Percentiles rank a stretch among this genome's conserved stretches.
Conservation (phyloP, 2,329 filamentous ascomycete species). For the Hypoxylon sp. region DNA sequence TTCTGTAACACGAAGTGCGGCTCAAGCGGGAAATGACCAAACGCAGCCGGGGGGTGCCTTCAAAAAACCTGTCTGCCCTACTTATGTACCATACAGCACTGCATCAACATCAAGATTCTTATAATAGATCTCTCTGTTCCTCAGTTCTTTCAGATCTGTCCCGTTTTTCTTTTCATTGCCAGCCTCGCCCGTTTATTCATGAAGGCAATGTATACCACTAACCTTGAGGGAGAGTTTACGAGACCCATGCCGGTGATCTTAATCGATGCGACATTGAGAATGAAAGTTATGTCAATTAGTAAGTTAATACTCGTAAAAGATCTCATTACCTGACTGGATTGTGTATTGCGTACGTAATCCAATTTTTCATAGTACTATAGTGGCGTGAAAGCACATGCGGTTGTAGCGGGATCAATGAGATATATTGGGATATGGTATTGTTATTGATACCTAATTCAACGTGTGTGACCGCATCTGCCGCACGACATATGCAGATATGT, state of each 20-base stretch:
- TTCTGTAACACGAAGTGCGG: constrained; percentile 43
- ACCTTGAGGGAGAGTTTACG: not conserved
- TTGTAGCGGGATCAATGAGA: not conserved
- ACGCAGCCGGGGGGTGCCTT: constrained; percentile 32
- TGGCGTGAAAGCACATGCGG: not conserved
- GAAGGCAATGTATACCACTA: not conserved
- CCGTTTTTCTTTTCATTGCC: not conserved
- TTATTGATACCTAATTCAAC: too few species aligned
- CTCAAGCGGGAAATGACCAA: constrained; percentile 40
- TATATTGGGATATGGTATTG: not conserved
- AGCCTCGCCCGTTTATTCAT: too few species aligned
- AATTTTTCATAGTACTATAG: too few species aligned
- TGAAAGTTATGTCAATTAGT: not conserved
- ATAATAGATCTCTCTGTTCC: constrained; percentile 49
- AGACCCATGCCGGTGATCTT: not conserved
- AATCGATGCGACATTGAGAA: not conserved
- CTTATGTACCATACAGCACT: constrained; percentile 50
- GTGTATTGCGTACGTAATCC: not conserved
- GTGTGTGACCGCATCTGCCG: too few species aligned
- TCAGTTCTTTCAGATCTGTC: constrained; percentile 11
- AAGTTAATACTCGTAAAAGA: not conserved
- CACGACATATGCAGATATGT: too few species aligned
- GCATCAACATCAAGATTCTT: constrained; percentile 41
- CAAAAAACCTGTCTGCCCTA: constrained; percentile 38
- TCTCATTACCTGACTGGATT: not conserved